A percentile compares a stretch with the other conserved stretches of the same genome.
Conservation (phyloP, 305 asterid genomes). For the Fraxinus greggii region DNA sequence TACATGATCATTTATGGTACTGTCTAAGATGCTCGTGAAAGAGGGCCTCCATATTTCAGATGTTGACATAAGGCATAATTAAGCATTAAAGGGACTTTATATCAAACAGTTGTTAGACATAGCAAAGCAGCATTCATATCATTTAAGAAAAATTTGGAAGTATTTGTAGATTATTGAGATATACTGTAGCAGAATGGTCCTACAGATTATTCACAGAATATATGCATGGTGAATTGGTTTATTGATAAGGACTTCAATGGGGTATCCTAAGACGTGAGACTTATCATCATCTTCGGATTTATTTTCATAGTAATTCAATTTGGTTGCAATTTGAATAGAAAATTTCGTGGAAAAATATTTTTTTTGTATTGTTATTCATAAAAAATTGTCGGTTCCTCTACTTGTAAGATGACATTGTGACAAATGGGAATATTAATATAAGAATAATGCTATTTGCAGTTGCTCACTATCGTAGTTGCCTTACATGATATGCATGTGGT, state of each 20-base stretch:
- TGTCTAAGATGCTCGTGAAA: conserved; percentile 35
- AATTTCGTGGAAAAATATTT: neutral
- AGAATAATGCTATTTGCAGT: neutral
- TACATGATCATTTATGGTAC: conserved; percentile 27
- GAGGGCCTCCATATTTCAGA: conserved; percentile 27
- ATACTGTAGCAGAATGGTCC: conserved; percentile 33
- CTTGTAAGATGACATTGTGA: neutral
- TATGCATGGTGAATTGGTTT: conserved; percentile 20
- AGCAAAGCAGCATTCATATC: conserved; percentile 12
- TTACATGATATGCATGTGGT: neutral
- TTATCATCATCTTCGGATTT: neutral
- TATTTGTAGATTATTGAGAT: conserved; percentile 24
- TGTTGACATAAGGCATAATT: conserved; percentile 15
- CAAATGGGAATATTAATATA: neutral
- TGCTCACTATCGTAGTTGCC: neutral
- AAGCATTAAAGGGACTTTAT: conserved; percentile 1
- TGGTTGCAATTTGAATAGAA: neutral
- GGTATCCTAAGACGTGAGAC: conserved; percentile 26
- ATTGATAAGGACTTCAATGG: conserved; percentile 20
- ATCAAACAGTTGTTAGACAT: conserved; percentile 6
- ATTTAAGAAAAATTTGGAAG: conserved; percentile 25
- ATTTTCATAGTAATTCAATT: neutral
- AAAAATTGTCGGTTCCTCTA: neutral
- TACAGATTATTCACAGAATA: conserved; percentile 28
- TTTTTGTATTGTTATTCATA: neutral